phyloP scores from a whole-genome alignment of 305 asterid species.

The Fraxinus albicans region DNA sequence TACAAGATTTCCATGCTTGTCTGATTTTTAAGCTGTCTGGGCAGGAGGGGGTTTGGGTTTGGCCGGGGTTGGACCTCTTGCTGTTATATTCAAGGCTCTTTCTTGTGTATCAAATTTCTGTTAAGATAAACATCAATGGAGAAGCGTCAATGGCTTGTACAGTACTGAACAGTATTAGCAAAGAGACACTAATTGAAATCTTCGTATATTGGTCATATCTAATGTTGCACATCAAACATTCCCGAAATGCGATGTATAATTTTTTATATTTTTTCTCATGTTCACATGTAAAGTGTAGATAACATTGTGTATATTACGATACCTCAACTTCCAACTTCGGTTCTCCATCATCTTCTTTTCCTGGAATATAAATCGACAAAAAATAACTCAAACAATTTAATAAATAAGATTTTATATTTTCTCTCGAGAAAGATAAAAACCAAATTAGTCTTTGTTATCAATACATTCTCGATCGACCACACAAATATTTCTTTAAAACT shows the following conservation, averaged over 20 bases:
- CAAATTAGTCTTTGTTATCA: not conserved
- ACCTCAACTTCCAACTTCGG: conserved; percentile 20
- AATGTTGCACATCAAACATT: too few species aligned
- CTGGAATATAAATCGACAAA: conserved; percentile 10
- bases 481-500: not conserved
- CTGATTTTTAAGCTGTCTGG: conserved; percentile 8
- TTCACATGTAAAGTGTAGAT: not conserved
- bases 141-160: not conserved
- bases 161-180: too few species aligned
- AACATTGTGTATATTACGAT: not conserved
- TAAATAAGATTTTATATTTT: not conserved
- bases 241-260: too few species aligned
- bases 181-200: too few species aligned
- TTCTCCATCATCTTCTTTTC: conserved; percentile 19
- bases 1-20: not conserved
- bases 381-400: not conserved
- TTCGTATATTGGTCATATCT: too few species aligned
- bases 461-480: too few species aligned
- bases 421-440: not conserved
- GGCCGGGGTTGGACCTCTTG: conserved; percentile 11
- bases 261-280: too few species aligned
- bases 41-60: conserved; percentile 4
- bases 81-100: not conserved
- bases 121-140: not conserved
- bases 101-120: conserved; percentile 6